A percentile compares a stretch with the other conserved stretches of the same genome.
These are phyloP conservation scores for Phaffia tasmanica DNA, from an alignment of 768 basidiomycete genomes.

Conservation along the genomic window DNA sequence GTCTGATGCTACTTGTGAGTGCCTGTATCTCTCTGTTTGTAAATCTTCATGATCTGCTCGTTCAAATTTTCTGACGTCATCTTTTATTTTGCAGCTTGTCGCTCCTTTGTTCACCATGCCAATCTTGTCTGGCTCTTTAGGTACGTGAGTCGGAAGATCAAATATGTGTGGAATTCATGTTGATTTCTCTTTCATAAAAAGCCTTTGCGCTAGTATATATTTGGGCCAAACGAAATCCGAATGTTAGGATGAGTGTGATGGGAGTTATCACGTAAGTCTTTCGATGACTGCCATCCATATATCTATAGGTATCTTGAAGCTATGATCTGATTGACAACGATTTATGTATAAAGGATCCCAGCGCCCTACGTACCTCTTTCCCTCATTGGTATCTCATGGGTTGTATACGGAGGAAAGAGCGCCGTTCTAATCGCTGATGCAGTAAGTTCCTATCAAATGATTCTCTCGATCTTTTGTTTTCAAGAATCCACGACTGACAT, in stretches of 20 bases:
- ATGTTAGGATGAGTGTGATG: slow-evolving; percentile 90
- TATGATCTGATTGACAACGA: not conserved
- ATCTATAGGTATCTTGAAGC: not conserved
- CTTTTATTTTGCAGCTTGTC: not conserved
- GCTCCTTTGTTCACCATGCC: slow-evolving; percentile 73
- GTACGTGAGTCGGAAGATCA: too few relatives aligned
- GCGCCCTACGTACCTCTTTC: slow-evolving; percentile 91
- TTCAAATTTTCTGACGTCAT: not conserved
- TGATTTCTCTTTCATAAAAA: slow-evolving; percentile 32
- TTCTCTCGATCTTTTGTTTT: not conserved
- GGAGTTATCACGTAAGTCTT: slow-evolving; percentile 60
- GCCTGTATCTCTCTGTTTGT: not conserved
- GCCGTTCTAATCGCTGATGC: slow-evolving; percentile 68
- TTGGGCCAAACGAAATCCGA: slow-evolving; percentile 90
- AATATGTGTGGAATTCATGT: too few relatives aligned
- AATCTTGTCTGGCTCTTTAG: slow-evolving; percentile 71
- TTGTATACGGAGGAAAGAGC: slow-evolving; percentile 33
- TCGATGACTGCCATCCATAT: not conserved
- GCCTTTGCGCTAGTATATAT: slow-evolving; percentile 94
- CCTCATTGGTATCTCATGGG: slow-evolving; percentile 65
- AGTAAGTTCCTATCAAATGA: slow-evolving; percentile 64
- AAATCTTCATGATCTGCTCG: not conserved
- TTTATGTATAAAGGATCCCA: slow-evolving; percentile 47
- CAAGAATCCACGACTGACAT: slow-evolving; percentile 25
- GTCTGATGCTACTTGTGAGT: slow-evolving; percentile 72